A percentile compares a stretch with the other conserved stretches of the same genome.
These are phyloP conservation scores for Gnomoniopsis smithogilvyi DNA, from an alignment of 2,329 filamentous ascomycete genomes.

Conservation along the genomic window DNA sequence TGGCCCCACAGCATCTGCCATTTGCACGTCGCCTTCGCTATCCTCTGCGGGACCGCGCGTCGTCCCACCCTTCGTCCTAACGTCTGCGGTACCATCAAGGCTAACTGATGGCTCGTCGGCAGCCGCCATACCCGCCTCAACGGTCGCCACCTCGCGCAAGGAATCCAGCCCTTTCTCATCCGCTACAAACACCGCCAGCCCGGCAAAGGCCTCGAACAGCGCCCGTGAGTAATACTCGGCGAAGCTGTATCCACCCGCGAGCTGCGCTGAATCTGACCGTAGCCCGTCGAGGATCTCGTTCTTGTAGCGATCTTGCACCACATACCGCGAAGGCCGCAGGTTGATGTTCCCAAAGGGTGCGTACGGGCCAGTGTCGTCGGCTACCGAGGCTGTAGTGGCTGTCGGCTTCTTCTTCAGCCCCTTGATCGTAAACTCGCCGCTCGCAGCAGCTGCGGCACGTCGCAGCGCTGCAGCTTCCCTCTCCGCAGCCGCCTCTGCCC, in stretches of 20 bases:
- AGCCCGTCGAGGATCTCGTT: constrained; percentile 70
- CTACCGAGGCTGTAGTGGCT: constrained; percentile 45
- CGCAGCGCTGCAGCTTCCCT: constrained; percentile 35
- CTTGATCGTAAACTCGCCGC: constrained; percentile 61
- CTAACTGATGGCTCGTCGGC: constrained; percentile 21
- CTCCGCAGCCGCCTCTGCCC: constrained; percentile 27
- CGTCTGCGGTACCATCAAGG: background rate
- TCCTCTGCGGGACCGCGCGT: background rate
- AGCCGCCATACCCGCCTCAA: constrained; percentile 29
- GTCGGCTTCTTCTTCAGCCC: constrained; percentile 62
- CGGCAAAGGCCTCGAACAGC: constrained; percentile 85
- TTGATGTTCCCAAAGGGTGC: constrained; percentile 81
- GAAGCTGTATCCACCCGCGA: constrained; percentile 79
- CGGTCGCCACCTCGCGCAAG: constrained; percentile 31
- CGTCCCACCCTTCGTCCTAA: background rate
- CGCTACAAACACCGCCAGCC: constrained; percentile 80
- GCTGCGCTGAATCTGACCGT: constrained; percentile 61
- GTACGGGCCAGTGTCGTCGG: constrained; percentile 70
- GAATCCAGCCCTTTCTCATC: constrained; percentile 61
- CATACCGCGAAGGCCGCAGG: constrained; percentile 67
- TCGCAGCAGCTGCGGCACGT: constrained; percentile 21
- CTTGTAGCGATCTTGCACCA: constrained; percentile 66
- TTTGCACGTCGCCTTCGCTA: constrained; percentile 2
- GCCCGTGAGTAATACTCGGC: constrained; percentile 78
- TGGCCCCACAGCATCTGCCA: constrained; percentile 31